Conservation (phyloP, 495 filamentous ascomycete species). For the Neurospora pannonica region DNA sequence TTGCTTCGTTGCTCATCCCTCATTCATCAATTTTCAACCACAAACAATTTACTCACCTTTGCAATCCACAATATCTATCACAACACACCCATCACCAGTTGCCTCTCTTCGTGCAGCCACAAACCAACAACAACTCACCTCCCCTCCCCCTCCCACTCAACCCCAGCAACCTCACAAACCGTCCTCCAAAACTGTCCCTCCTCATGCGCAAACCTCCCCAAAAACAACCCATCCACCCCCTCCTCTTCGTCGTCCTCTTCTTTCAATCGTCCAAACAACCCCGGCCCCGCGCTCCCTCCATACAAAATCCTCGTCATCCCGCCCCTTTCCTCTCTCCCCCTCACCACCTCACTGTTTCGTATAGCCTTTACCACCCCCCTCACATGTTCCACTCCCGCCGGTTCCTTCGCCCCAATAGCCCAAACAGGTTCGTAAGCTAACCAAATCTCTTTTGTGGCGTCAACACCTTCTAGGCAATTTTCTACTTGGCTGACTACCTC, state of each 20-base stretch:
- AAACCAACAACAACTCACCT: background rate
- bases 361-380: slow-evolving; percentile 56
- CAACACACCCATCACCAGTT: background rate
- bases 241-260: slow-evolving; percentile 26
- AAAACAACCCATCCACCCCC: slow-evolving; percentile 66
- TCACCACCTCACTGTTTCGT: slow-evolving; percentile 34
- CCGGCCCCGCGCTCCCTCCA: slow-evolving; percentile 72
- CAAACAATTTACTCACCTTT: background rate
- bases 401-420: slow-evolving; percentile 69
- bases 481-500: slow-evolving; percentile 59
- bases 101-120: background rate
- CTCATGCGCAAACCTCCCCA: slow-evolving; percentile 76
- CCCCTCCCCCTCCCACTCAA: background rate
- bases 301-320: slow-evolving; percentile 60
- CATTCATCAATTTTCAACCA: background rate
- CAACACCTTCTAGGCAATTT: slow-evolving; percentile 48
- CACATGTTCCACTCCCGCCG: slow-evolving; percentile 66
- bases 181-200: slow-evolving; percentile 55
- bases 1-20: background rate
- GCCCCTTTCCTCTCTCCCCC: slow-evolving; percentile 31
- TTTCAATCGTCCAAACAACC: slow-evolving; percentile 55
- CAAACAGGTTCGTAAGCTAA: slow-evolving; percentile 86
- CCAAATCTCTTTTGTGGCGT: slow-evolving; percentile 54
- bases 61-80: background rate
- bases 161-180: slow-evolving; percentile 52